Evolutionary conservation across 306 rosid genomes (phyloP).

Genomic region (Leucaena leucocephala): DNA sequence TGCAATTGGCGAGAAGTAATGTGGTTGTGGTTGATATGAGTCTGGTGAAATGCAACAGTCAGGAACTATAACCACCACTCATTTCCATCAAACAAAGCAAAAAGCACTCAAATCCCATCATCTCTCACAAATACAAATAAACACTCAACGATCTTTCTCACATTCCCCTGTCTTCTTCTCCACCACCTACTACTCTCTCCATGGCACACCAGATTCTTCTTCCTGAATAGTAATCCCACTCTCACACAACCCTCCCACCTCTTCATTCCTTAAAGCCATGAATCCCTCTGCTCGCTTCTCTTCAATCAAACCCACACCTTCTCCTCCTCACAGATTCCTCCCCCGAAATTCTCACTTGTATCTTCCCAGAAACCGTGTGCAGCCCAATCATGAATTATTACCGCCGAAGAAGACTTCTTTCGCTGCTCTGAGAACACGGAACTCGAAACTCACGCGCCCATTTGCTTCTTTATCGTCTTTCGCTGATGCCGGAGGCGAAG

Average conservation of each 20-base stretch:
- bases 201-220: neutral
- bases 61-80: conserved; percentile 46
- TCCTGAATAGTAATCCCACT: neutral
- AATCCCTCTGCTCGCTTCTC: neutral
- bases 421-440: conserved; percentile 39
- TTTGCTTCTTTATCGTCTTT: conserved; percentile 76
- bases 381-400: conserved; percentile 26
- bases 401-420: conserved; percentile 20
- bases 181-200: conserved; percentile 14
- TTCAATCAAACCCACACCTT: conserved; percentile 25
- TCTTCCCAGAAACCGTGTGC: conserved; percentile 32
- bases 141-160: conserved; percentile 31
- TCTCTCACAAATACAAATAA: conserved; percentile 6
- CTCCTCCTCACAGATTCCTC: conserved; percentile 38
- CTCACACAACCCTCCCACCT: neutral
- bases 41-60: neutral
- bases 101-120: conserved; percentile 22
- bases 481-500: conserved; percentile 66
- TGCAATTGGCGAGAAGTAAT: neutral
- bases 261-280: conserved; percentile 42
- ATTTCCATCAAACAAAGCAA: conserved; percentile 30
- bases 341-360: conserved; percentile 35
- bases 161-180: conserved; percentile 11
- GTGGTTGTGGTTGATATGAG: conserved; percentile 1
- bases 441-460: conserved; percentile 48